These are phyloP conservation scores for Pseudozyma sp. DNA, from an alignment of 1,284 basidiomycete genomes.

Conservation along the genomic window DNA sequence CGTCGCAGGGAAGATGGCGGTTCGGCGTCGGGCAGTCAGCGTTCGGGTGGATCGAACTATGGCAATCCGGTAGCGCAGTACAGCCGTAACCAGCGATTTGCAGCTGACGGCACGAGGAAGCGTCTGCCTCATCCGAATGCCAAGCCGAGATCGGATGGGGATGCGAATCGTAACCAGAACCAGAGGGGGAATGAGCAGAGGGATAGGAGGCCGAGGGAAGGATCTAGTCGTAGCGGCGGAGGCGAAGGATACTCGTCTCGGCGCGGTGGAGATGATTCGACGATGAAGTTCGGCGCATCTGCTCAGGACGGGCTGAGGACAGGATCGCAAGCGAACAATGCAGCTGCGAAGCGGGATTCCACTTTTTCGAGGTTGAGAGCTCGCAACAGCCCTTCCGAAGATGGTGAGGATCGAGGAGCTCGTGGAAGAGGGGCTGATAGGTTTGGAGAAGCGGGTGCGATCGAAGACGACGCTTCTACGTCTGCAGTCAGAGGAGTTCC, in stretches of 20 bases:
- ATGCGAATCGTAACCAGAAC: background rate
- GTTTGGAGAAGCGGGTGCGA: slow-evolving; percentile 5
- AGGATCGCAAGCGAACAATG: slow-evolving; percentile 2
- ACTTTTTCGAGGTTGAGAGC: slow-evolving; percentile 22
- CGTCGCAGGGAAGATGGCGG: slow-evolving; percentile 11
- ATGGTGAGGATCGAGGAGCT: background rate
- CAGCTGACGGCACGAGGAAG: slow-evolving; percentile 35
- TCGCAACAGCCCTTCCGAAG: slow-evolving; percentile 5
- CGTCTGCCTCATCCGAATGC: slow-evolving; percentile 40
- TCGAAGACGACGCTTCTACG: background rate
- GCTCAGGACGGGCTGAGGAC: slow-evolving; percentile 1
- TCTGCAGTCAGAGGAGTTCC: background rate
- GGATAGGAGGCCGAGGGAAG: slow-evolving; percentile 10
- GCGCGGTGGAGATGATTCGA: slow-evolving; percentile 13
- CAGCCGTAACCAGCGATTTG: slow-evolving; percentile 43
- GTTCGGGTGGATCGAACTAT: slow-evolving; percentile 8
- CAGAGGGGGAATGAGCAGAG: slow-evolving; percentile 10
- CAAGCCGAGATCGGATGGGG: slow-evolving; percentile 6
- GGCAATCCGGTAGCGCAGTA: slow-evolving; percentile 28
- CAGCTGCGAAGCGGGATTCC: slow-evolving; percentile 18
- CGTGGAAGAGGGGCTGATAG: slow-evolving; percentile 4
- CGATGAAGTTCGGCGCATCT: slow-evolving; percentile 27
- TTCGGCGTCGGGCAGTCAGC: slow-evolving; percentile 4
- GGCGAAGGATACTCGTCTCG: slow-evolving; percentile 7
- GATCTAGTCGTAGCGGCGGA: slow-evolving; percentile 5